A percentile compares a stretch with the other conserved stretches of the same genome.
phyloP scores from a whole-genome alignment of 306 rosid species.

The Cucurbita moschata region DNA sequence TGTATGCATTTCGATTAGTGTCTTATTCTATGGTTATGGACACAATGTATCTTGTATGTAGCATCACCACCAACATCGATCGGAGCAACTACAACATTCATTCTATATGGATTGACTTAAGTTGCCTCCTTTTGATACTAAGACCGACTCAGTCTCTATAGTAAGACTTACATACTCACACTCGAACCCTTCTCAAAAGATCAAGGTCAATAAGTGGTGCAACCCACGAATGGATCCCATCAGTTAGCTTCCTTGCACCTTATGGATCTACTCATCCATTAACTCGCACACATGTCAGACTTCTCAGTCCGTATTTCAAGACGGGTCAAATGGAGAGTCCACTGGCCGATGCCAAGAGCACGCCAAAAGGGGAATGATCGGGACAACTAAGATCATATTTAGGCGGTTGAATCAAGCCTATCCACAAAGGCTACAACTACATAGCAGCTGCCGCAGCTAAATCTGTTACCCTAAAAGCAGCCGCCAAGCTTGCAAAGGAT shows the following conservation, averaged over 20 bases:
- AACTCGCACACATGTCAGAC: too few relatives aligned
- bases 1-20: too few relatives aligned
- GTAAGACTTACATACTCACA: neutral
- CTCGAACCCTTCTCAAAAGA: too few relatives aligned
- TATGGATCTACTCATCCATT: too few relatives aligned
- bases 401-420: constrained; percentile 36
- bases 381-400: constrained; percentile 33
- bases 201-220: too few relatives aligned
- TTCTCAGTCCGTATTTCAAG: too few relatives aligned
- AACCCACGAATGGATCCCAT: too few relatives aligned
- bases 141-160: constrained; percentile 24
- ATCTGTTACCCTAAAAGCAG: constrained; percentile 87
- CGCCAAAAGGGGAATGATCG: too few relatives aligned
- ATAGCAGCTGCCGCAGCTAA: constrained; percentile 87
- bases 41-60: constrained; percentile 49
- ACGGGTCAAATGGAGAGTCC: too few relatives aligned
- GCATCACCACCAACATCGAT: constrained; percentile 33
- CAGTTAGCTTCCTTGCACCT: too few relatives aligned
- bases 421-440: constrained; percentile 57
- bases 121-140: constrained; percentile 28
- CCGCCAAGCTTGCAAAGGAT: constrained; percentile 71
- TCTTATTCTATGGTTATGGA: neutral
- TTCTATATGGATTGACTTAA: constrained; percentile 43
- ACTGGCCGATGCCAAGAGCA: too few relatives aligned
- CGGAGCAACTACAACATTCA: constrained; percentile 31